Percentiles rank a stretch among this genome's conserved stretches.
Evolutionary conservation across 2,329 filamentous ascomycete species (phyloP).

Genomic region (Colletotrichum tamarilloi): DNA sequence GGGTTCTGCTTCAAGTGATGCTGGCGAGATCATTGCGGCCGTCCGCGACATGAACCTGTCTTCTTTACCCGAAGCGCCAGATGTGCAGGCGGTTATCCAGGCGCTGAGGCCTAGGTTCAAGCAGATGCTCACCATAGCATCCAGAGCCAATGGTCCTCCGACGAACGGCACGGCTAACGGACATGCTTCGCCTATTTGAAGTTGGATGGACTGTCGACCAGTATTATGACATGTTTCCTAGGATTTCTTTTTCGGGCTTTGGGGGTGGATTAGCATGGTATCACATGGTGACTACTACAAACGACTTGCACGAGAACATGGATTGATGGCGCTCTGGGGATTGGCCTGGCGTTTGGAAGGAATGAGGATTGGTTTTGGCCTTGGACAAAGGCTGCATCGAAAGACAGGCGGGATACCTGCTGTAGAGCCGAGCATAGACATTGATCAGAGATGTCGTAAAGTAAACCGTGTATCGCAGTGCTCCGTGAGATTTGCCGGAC

Average conservation of each 20-base stretch:
- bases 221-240: no score
- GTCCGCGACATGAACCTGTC: constrained; percentile 44
- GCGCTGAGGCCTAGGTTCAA: constrained; percentile 53
- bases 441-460: no score
- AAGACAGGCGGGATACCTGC: constrained; percentile 3
- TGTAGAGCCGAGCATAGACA: neutral
- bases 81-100: constrained; percentile 54
- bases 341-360: constrained; percentile 15
- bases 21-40: constrained; percentile 40
- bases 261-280: neutral
- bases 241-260: neutral
- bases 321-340: neutral
- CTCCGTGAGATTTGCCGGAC: neutral
- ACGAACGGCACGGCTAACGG: neutral
- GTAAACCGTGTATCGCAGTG: neutral
- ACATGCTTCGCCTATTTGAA: neutral
- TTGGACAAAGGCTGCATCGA: neutral
- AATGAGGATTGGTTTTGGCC: neutral
- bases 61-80: constrained; percentile 47
- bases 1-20: constrained; percentile 44
- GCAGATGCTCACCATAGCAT: constrained; percentile 41
- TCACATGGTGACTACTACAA: neutral
- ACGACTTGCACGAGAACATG: constrained; percentile 2
- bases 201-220: neutral
- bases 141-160: neutral